Percentiles rank a stretch among this genome's conserved stretches.
Evolutionary conservation across 352 stramenopile species (phyloP).

Genomic region (Blastocystis sp.): DNA sequence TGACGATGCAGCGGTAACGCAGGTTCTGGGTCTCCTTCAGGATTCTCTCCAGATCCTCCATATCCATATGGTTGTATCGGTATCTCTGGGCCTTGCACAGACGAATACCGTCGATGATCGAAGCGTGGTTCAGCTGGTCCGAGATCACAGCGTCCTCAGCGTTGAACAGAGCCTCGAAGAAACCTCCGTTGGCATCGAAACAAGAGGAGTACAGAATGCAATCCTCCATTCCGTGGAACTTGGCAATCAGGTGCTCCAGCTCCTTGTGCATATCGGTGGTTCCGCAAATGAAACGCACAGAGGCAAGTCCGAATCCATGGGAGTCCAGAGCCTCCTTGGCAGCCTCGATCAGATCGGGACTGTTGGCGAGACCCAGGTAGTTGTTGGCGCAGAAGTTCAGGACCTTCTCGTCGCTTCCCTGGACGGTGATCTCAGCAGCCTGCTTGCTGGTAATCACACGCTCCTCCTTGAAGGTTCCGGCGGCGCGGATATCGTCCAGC

Average conservation of each 20-base stretch:
- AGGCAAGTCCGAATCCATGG: slow-evolving; percentile 77
- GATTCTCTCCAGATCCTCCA: slow-evolving; percentile 76
- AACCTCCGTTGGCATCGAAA: slow-evolving; percentile 81
- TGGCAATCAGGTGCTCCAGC: slow-evolving; percentile 73
- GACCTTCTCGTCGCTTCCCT: slow-evolving; percentile 64
- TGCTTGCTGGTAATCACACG: slow-evolving; percentile 77
- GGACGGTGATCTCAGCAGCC: slow-evolving; percentile 69
- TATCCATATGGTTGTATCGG: slow-evolving; percentile 82
- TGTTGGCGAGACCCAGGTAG: slow-evolving; percentile 78
- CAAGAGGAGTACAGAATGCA: slow-evolving; percentile 82
- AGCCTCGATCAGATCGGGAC: slow-evolving; percentile 71
- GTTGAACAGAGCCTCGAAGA: slow-evolving; percentile 77
- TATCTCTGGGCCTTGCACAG: slow-evolving; percentile 81
- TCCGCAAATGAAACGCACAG: slow-evolving; percentile 83
- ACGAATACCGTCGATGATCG: slow-evolving; percentile 82
- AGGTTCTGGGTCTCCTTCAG: slow-evolving; percentile 76
- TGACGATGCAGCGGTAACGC: slow-evolving; percentile 77
- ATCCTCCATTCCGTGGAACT: slow-evolving; percentile 83
- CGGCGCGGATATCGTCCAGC: background rate
- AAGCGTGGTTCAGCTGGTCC: slow-evolving; percentile 79
- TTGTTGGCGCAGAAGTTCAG: slow-evolving; percentile 86
- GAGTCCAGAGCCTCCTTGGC: slow-evolving; percentile 71
- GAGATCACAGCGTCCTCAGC: slow-evolving; percentile 80
- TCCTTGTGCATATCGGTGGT: slow-evolving; percentile 82
- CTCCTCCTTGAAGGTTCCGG: slow-evolving; percentile 64